Evolutionary conservation across 225 moss, liverwort and hornwort species (phyloP).

Genomic region (Sphagnum contortum): DNA sequence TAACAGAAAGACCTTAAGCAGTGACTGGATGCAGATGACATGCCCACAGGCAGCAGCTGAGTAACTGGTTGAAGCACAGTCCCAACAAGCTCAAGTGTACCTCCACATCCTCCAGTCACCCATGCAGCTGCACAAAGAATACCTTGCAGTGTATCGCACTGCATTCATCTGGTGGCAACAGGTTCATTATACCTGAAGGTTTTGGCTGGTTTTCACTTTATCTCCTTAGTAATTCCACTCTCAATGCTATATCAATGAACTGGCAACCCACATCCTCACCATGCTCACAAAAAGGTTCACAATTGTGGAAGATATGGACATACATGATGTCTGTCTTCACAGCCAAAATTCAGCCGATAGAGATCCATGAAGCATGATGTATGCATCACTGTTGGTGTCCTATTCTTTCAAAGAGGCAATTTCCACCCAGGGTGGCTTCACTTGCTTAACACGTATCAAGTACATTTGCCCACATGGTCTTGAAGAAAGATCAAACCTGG

Average conservation of each 20-base stretch:
- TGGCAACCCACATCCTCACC: slow-evolving; percentile 92
- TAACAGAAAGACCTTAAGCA: slow-evolving; percentile 76
- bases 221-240: slow-evolving; percentile 76
- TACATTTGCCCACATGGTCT: too few relatives aligned
- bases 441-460: too few relatives aligned
- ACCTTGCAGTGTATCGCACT: slow-evolving; percentile 50
- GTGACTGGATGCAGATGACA: slow-evolving; percentile 76
- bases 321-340: too few relatives aligned
- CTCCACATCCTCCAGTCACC: slow-evolving; percentile 77
- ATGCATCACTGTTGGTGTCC: too few relatives aligned
- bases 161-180: slow-evolving; percentile 17
- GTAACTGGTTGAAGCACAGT: slow-evolving; percentile 88
- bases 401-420: too few relatives aligned
- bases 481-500: too few relatives aligned
- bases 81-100: slow-evolving; percentile 61
- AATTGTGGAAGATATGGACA: too few relatives aligned
- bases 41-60: slow-evolving; percentile 58
- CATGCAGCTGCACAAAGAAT: slow-evolving; percentile 90
- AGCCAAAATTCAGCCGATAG: too few relatives aligned
- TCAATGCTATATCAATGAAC: slow-evolving; percentile 84
- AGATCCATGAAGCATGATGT: too few relatives aligned
- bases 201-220: slow-evolving; percentile 57
- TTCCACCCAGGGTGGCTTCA: too few relatives aligned
- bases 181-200: slow-evolving; percentile 63
- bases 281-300: slow-evolving; percentile 42